A percentile compares a stretch with the other conserved stretches of the same genome.
Conservation (phyloP, 148 eudicot genomes). For the Cornus suecica region DNA sequence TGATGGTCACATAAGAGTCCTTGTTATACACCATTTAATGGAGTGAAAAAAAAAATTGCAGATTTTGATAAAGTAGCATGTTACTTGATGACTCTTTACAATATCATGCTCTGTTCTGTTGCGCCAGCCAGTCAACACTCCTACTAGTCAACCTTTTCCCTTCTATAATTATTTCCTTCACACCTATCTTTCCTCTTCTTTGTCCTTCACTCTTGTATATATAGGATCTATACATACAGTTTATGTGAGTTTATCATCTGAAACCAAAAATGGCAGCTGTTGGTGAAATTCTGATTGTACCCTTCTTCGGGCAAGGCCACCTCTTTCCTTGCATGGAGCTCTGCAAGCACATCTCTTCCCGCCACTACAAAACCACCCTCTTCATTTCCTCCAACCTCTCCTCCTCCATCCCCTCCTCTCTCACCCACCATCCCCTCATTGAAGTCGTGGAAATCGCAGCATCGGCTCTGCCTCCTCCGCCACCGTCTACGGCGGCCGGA, state of each 20-base stretch:
- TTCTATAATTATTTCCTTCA: background rate
- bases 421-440: constrained; percentile 35
- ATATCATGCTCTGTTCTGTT: background rate
- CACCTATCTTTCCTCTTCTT: background rate
- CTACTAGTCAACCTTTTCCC: background rate
- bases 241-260: background rate
- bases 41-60: no score
- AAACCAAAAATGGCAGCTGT: background rate
- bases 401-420: constrained; percentile 45
- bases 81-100: background rate
- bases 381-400: constrained; percentile 42
- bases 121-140: constrained; percentile 5
- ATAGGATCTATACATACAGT: background rate
- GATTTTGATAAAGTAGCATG: no score
- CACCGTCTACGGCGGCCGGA: background rate
- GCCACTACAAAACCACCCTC: constrained; percentile 33
- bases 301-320: constrained; percentile 44
- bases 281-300: constrained; percentile 9
- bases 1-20: no score
- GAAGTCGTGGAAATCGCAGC: constrained; percentile 25
- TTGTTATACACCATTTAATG: no score
- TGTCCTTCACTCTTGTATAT: background rate
- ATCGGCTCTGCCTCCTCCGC: constrained; percentile 23
- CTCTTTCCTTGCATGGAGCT: constrained; percentile 56
- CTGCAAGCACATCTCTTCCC: constrained; percentile 38